A percentile compares a stretch with the other conserved stretches of the same genome.
Evolutionary conservation across 805 yeast genomes (phyloP).

Genomic region (Candida tibetensis): DNA sequence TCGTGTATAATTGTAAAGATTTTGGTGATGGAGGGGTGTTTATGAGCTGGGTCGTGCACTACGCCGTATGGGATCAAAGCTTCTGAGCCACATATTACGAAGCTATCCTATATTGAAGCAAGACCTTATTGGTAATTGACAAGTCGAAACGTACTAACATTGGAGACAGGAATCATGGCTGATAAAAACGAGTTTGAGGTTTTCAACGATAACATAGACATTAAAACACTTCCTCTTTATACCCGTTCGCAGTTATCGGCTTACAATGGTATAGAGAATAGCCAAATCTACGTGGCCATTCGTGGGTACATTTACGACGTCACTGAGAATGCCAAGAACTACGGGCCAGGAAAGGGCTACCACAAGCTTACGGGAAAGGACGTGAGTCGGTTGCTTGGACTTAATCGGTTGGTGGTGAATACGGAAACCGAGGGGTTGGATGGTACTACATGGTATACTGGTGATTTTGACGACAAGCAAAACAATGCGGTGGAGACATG

Average conservation of each 20-base stretch:
- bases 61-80: too few species aligned
- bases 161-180: too few species aligned
- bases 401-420: constrained; percentile 42
- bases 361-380: constrained; percentile 73
- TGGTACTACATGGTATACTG: constrained; percentile 44
- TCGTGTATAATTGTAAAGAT: too few species aligned
- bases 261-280: constrained; percentile 30
- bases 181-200: constrained; percentile 24
- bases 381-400: constrained; percentile 72
- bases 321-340: constrained; percentile 57
- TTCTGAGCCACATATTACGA: too few species aligned
- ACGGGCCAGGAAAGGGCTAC: constrained; percentile 77
- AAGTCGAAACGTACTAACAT: too few species aligned
- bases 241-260: constrained; percentile 31
- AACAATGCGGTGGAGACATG: constrained; percentile 66
- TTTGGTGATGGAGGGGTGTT: too few species aligned
- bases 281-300: constrained; percentile 65
- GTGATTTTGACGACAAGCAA: constrained; percentile 58
- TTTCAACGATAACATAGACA: constrained; percentile 30
- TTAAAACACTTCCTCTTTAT: constrained; percentile 28
- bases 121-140: too few species aligned
- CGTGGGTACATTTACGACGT: constrained; percentile 81
- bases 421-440: constrained; percentile 9
- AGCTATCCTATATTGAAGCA: too few species aligned
- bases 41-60: too few species aligned